These are phyloP conservation scores for Peronospora belbahrii DNA, from an alignment of 352 stramenopile species.

Conservation along the genomic window DNA sequence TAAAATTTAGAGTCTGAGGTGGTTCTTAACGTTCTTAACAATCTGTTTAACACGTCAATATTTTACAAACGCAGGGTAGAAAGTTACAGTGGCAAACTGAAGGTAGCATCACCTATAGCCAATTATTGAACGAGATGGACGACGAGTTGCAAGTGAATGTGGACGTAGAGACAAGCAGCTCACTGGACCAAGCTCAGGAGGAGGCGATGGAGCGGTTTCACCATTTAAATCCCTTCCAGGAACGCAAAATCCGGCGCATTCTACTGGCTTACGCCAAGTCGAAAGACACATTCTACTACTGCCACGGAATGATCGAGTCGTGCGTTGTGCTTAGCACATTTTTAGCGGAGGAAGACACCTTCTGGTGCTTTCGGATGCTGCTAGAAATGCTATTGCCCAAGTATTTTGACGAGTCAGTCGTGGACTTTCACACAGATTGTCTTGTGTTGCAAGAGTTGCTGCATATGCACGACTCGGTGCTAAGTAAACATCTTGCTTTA, in stretches of 20 bases:
- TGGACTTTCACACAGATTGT: conserved; percentile 78
- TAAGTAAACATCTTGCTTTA: conserved; percentile 49
- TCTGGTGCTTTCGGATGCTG: conserved; percentile 67
- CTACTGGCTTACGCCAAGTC: conserved; percentile 70
- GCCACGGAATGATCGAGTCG: conserved; percentile 77
- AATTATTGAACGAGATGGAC: conserved; percentile 35
- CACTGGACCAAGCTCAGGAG: conserved; percentile 62
- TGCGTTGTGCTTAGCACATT: conserved; percentile 72
- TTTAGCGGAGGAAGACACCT: conserved; percentile 68
- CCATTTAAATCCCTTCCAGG: conserved; percentile 74
- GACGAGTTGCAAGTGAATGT: conserved; percentile 26
- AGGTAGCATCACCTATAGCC: conserved; percentile 38
- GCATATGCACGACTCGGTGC: conserved; percentile 33
- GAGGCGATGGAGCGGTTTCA: conserved; percentile 72
- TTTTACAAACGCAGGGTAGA: conserved; percentile 26
- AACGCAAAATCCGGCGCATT: conserved; percentile 79
- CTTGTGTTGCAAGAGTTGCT: conserved; percentile 74
- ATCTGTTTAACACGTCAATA: not conserved
- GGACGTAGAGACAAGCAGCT: conserved; percentile 25
- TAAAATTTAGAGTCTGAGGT: not conserved
- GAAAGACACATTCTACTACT: conserved; percentile 74
- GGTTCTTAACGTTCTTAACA: not conserved
- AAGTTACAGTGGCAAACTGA: conserved; percentile 52
- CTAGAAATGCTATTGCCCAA: conserved; percentile 69
- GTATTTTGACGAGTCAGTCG: conserved; percentile 72